Percentiles rank a stretch among this genome's conserved stretches.
These are phyloP conservation scores for Gossypium davidsonii DNA, from an alignment of 441 rosid species.

Conservation along the genomic window DNA sequence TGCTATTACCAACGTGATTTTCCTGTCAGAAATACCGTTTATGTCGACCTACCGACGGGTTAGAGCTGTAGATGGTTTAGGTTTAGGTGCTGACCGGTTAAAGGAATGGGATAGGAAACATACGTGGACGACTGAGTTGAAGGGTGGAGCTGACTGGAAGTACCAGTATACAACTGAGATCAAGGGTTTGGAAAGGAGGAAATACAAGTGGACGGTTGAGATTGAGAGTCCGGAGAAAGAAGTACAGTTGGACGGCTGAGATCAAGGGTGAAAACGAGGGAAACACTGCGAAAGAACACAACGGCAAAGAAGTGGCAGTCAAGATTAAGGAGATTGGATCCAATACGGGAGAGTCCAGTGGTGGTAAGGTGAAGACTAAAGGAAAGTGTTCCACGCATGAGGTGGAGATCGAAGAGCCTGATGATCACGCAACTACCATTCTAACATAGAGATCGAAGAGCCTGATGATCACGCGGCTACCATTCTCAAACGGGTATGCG, in stretches of 20 bases:
- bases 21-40: not conserved
- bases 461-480: not conserved
- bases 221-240: not conserved
- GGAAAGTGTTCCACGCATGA: not conserved
- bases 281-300: not conserved
- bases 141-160: not conserved
- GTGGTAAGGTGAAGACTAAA: no score
- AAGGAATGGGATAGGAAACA: not conserved
- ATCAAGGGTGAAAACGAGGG: not conserved
- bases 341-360: not conserved
- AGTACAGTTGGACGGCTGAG: not conserved
- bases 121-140: not conserved
- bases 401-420: constrained; percentile 2
- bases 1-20: not conserved
- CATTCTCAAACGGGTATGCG: not conserved
- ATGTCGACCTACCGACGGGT: not conserved
- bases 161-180: not conserved
- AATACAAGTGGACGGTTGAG: constrained; percentile 4
- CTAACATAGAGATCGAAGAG: no score
- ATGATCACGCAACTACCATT: not conserved
- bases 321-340: not conserved
- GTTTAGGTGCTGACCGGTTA: not conserved
- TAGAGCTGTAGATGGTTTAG: not conserved
- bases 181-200: not conserved
- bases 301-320: not conserved